phyloP scores from a whole-genome alignment of 148 eudicot species.

The Persicaria tinctoria region DNA sequence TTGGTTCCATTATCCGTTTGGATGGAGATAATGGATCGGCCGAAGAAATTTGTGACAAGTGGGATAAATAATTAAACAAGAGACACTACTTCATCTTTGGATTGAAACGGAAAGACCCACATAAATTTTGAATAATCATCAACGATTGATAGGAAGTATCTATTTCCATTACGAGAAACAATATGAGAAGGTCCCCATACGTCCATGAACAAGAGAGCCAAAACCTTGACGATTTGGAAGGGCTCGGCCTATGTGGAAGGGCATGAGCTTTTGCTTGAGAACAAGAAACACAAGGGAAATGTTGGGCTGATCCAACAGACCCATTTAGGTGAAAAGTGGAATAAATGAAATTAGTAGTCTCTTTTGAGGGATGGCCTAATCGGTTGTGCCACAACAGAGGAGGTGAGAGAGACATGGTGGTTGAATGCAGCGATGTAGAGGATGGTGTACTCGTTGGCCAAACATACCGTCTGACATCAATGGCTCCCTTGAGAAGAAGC shows the following conservation, averaged over 20 bases:
- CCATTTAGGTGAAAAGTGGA: background rate
- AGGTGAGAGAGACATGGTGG: background rate
- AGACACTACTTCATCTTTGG: background rate
- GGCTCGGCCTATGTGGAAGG: background rate
- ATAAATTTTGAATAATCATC: background rate
- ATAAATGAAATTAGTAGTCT: background rate
- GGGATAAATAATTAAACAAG: background rate
- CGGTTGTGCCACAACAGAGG: background rate
- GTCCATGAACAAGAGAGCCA: background rate
- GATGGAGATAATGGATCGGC: background rate
- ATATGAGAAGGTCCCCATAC: background rate
- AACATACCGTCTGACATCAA: no score
- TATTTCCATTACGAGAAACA: background rate
- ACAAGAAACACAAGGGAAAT: background rate
- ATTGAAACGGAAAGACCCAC: no score
- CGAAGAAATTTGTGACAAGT: background rate
- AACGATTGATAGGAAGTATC: background rate
- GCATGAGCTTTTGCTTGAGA: background rate
- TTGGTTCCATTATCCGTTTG: no score
- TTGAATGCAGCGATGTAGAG: background rate
- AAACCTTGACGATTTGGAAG: background rate
- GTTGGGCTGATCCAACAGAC: background rate
- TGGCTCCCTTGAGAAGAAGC: no score
- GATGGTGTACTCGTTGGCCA: background rate
- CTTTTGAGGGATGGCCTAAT: background rate